Evolutionary conservation across 768 basidiomycete genomes (phyloP).

Genomic region (Mycena leptocephala): DNA sequence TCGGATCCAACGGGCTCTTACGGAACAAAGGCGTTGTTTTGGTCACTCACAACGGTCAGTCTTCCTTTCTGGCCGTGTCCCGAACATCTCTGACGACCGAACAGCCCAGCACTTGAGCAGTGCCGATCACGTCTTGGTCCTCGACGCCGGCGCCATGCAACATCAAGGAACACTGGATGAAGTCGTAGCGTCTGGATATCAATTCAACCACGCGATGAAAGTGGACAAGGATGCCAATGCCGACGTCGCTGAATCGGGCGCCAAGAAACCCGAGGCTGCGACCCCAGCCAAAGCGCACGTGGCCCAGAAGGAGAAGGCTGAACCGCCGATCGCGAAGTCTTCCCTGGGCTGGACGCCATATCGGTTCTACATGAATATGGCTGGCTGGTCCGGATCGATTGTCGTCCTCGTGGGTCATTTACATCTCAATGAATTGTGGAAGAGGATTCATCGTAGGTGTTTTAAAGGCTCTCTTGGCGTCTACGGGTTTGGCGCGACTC

Average conservation of each 20-base stretch:
- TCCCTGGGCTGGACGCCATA: slow-evolving; percentile 20
- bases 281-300: neutral
- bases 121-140: slow-evolving; percentile 70
- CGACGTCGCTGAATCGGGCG: no score
- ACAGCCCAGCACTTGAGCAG: slow-evolving; percentile 68
- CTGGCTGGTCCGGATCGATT: slow-evolving; percentile 1
- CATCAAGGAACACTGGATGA: slow-evolving; percentile 62
- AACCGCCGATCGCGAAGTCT: neutral
- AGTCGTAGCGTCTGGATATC: no score
- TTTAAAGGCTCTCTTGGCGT: neutral
- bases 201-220: no score
- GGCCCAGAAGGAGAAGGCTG: slow-evolving; percentile 9
- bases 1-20: neutral
- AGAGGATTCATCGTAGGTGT: no score
- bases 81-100: slow-evolving; percentile 57
- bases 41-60: neutral
- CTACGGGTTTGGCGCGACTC: neutral
- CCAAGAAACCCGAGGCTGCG: no score
- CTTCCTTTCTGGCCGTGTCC: no score
- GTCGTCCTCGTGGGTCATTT: neutral
- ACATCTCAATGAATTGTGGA: no score
- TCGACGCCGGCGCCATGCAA: slow-evolving; percentile 71
- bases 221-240: no score
- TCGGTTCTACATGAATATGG: slow-evolving; percentile 21
- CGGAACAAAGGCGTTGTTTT: neutral